These are phyloP conservation scores for Mucor velutinosus DNA, from an alignment of 371 early-diverging fungal species.

Conservation along the genomic window DNA sequence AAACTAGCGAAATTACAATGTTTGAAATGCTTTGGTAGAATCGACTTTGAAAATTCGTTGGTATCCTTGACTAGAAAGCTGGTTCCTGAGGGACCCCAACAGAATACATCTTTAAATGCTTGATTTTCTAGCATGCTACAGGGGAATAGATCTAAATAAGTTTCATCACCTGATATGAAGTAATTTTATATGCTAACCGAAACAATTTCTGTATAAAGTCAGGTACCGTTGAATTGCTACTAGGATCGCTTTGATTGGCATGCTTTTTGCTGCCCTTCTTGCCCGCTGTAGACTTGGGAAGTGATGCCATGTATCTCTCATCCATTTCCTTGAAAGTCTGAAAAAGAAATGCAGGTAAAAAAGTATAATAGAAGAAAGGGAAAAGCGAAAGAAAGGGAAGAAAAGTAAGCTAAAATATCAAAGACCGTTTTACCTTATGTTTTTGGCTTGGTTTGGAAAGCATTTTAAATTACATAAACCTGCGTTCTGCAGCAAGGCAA, in stretches of 20 bases:
- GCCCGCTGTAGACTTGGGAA: neutral
- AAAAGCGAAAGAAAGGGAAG: neutral
- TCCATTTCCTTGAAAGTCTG: neutral
- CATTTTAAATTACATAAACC: neutral
- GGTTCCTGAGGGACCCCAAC: conserved; percentile 82
- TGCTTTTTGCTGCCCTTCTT: conserved; percentile 13
- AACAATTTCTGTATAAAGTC: conserved; percentile 54
- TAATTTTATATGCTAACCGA: conserved; percentile 27
- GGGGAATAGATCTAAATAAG: neutral
- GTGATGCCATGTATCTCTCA: neutral
- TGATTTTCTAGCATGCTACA: conserved; percentile 71
- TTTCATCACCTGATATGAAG: conserved; percentile 1
- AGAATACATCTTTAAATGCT: conserved; percentile 59
- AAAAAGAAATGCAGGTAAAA: neutral
- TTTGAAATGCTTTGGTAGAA: conserved; percentile 87
- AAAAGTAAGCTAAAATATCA: conserved; percentile 4
- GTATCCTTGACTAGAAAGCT: conserved; percentile 87
- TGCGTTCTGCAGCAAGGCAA: neutral
- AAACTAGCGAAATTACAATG: conserved; percentile 94
- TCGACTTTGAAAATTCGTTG: conserved; percentile 69
- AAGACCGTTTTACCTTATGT: conserved; percentile 2
- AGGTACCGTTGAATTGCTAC: conserved; percentile 26
- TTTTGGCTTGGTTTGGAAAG: neutral
- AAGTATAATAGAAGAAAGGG: neutral
- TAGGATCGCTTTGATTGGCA: neutral